Evolutionary conservation across 441 rosid species (phyloP).

Genomic region (Theobroma grandiflorum): DNA sequence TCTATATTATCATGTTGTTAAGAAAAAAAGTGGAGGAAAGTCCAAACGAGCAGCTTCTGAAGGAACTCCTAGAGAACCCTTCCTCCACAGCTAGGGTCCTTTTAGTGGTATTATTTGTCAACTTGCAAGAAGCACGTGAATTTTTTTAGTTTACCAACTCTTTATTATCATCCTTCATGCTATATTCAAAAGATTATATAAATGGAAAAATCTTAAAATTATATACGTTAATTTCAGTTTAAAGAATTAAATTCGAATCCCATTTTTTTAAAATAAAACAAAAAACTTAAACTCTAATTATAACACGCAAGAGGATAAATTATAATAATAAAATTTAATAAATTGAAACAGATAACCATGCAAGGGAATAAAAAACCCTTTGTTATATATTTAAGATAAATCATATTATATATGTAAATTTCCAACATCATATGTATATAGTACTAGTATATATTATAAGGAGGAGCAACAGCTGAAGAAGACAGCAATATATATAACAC

Average conservation of each 20-base stretch:
- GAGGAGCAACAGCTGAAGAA: neutral
- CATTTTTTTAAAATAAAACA: too few relatives aligned
- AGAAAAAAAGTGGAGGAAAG: neutral
- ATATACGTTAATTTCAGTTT: too few relatives aligned
- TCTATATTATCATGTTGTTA: neutral
- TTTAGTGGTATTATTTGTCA: conserved; percentile 8
- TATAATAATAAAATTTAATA: neutral
- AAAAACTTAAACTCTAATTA: too few relatives aligned
- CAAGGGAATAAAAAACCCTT: too few relatives aligned
- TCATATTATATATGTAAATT: too few relatives aligned
- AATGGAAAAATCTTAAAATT: too few relatives aligned
- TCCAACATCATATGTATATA: too few relatives aligned
- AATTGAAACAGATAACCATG: too few relatives aligned
- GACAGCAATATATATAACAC: neutral
- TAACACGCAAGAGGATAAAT: neutral
- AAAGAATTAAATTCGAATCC: too few relatives aligned
- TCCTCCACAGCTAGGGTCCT: neutral
- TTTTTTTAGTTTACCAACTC: neutral
- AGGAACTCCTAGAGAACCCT: neutral
- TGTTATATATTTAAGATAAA: too few relatives aligned
- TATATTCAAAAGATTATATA: neutral
- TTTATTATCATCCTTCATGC: neutral
- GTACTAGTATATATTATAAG: neutral
- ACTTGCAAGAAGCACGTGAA: conserved; percentile 30
- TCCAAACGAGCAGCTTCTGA: neutral